A percentile compares a stretch with the other conserved stretches of the same genome.
Evolutionary conservation across 305 asterid species (phyloP).

Genomic region (Coffea humblotiana): DNA sequence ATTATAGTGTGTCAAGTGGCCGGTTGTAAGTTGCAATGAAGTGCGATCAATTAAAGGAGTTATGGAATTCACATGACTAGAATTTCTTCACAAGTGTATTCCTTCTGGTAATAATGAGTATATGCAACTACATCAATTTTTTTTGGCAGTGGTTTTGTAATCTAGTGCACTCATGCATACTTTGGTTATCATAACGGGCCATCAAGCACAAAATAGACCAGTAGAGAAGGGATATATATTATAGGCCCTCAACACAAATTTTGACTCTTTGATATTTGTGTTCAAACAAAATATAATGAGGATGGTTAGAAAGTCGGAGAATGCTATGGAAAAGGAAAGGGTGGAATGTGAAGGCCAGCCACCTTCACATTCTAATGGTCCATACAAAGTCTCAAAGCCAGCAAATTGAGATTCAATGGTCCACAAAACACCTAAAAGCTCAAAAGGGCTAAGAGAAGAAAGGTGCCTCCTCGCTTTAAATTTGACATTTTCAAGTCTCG

Average conservation of each 20-base stretch:
- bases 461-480: conserved; percentile 9
- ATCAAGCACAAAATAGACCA: conserved; percentile 22
- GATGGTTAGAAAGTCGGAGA: conserved; percentile 13
- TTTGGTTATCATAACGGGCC: conserved; percentile 29
- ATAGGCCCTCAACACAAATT: conserved; percentile 26
- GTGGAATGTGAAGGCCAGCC: conserved; percentile 28
- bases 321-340: not conserved
- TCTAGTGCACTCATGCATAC: conserved; percentile 3
- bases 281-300: conserved; percentile 37
- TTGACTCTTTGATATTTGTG: conserved; percentile 36
- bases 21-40: not conserved
- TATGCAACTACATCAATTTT: not conserved
- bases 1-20: not conserved
- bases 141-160: conserved; percentile 4
- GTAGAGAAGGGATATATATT: conserved; percentile 17
- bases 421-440: conserved; percentile 23
- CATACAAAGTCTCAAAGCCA: conserved; percentile 21
- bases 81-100: not conserved
- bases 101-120: conserved; percentile 16
- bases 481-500: conserved; percentile 13
- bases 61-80: not conserved
- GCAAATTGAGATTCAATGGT: conserved; percentile 6
- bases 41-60: not conserved
- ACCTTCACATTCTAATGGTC: conserved; percentile 31
- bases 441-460: conserved; percentile 9